Conservation (phyloP, 108 stramenopile genomes). For the Schizochytrium sp. region DNA sequence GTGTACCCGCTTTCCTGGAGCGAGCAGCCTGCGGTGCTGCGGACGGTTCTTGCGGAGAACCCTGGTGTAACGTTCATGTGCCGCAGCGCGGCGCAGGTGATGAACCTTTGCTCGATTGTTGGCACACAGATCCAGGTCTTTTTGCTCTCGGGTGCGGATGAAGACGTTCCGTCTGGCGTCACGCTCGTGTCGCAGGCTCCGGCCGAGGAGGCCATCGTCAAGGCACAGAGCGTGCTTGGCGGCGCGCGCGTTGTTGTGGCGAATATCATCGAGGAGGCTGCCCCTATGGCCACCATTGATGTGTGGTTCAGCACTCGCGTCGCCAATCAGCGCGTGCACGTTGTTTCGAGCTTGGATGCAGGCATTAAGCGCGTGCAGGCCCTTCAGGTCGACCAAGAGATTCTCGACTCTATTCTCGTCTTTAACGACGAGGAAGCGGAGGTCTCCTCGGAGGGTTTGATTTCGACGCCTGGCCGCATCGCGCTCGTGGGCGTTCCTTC, state of each 20-base stretch:
- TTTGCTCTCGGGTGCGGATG: neutral
- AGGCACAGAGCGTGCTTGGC: neutral
- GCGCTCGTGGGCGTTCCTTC: neutral
- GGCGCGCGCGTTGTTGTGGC: neutral
- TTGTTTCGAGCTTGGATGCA: neutral
- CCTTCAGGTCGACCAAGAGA: neutral
- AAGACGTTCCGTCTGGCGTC: neutral
- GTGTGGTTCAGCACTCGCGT: neutral
- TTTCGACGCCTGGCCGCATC: neutral
- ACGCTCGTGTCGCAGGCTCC: neutral
- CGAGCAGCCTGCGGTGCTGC: neutral
- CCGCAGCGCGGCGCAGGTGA: neutral
- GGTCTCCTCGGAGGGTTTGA: neutral
- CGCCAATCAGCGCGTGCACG: neutral
- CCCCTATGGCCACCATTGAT: neutral
- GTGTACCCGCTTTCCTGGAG: conserved; percentile 7
- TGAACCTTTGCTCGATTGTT: conserved; percentile 1
- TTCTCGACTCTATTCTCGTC: neutral
- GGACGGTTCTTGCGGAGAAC: neutral
- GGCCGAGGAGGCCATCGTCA: neutral
- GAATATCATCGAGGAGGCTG: neutral
- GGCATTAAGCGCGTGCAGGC: neutral
- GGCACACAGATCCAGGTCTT: neutral
- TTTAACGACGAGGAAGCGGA: neutral
- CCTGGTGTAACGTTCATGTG: neutral